Conservation (phyloP, 805 yeast genomes). For the Millerozyma miso region DNA sequence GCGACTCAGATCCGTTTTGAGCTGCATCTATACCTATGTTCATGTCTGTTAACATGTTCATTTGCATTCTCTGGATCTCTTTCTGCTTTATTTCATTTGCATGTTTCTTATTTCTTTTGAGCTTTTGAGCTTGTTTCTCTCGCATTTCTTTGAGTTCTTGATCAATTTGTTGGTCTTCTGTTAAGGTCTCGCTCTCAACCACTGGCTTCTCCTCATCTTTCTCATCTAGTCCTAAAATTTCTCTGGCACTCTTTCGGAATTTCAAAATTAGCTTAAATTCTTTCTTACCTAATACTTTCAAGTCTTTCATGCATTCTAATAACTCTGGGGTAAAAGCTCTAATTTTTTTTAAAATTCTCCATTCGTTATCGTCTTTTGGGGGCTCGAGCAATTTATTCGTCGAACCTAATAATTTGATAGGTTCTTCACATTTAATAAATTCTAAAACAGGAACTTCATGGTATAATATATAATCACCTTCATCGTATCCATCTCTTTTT, state of each 20-base stretch:
- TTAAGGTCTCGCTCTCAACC: constrained; percentile 66
- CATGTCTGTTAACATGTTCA: constrained; percentile 91
- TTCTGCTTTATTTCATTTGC: constrained; percentile 81
- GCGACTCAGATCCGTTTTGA: constrained; percentile 66
- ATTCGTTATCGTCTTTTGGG: constrained; percentile 54
- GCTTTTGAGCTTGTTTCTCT: constrained; percentile 63
- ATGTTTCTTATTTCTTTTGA: constrained; percentile 77
- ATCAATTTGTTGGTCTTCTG: constrained; percentile 87
- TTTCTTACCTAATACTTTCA: constrained; percentile 89
- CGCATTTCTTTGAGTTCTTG: constrained; percentile 74
- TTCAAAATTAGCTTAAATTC: constrained; percentile 82
- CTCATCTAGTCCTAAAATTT: constrained; percentile 62
- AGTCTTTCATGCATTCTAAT: constrained; percentile 79
- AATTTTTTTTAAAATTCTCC: constrained; percentile 67
- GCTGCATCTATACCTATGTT: constrained; percentile 95
- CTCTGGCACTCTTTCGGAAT: constrained; percentile 88
- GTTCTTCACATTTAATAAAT: constrained; percentile 76
- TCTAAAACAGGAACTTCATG: constrained; percentile 75
- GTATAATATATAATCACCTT: constrained; percentile 73
- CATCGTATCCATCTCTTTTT: constrained; percentile 95
- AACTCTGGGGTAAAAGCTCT: constrained; percentile 78
- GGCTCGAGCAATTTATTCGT: constrained; percentile 63
- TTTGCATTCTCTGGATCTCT: constrained; percentile 86
- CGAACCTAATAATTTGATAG: constrained; percentile 76
- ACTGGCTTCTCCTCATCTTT: constrained; percentile 46